Evolutionary conservation across 2,329 filamentous ascomycete genomes (phyloP), one percentile per base, ranked within the genome.

Genomic region (Monosporascus cannonballus): DNA sequence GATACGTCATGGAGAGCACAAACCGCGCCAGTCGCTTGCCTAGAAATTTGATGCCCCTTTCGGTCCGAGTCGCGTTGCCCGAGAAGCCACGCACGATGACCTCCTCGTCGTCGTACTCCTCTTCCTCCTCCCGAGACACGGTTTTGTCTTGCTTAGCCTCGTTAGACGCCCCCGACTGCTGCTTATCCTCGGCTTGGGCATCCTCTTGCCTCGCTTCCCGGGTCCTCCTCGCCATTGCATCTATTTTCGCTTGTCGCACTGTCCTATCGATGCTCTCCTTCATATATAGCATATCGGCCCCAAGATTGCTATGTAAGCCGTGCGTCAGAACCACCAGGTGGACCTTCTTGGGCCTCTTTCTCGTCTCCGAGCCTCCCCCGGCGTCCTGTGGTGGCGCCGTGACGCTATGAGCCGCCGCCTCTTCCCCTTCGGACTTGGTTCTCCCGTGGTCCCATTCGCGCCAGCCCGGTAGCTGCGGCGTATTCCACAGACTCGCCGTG

Each of bases 231-330:
- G 74, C 77, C 66, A 79, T 85, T 38, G 85, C 83, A 68, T 89
- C 86, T 48, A 83, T 73, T 61, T 86, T 85, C 27, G 89, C 87
- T 66, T 93, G 84, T 61, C 77, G 86, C 4, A 86, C 87, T 3
- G 89, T 85, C 27, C 85, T 84, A 72, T 99, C 94, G 56, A 99
- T 97, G 69, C 90, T 96, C 71, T 99, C 94, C 67, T 99, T 99
- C 68, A 99, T 73, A 67, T 89, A 99, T 20, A 99, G 76, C 94
- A 99, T 96, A 68, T 99, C 94, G 22, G 91, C 89, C 5, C 94
- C 90, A 14, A 96, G 78, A 68, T 99, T 99, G 71, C 93, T 96
- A 69, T 99, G 94, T 57, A 99, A 71, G 0, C 94, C 94, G 72
- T 99, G 94, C 0, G 94, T 97, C 48, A 99, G 73, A 36, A 99